Evolutionary conservation across 2,329 filamentous ascomycete species (phyloP).

Genomic region (Stachybotrys elegans): DNA sequence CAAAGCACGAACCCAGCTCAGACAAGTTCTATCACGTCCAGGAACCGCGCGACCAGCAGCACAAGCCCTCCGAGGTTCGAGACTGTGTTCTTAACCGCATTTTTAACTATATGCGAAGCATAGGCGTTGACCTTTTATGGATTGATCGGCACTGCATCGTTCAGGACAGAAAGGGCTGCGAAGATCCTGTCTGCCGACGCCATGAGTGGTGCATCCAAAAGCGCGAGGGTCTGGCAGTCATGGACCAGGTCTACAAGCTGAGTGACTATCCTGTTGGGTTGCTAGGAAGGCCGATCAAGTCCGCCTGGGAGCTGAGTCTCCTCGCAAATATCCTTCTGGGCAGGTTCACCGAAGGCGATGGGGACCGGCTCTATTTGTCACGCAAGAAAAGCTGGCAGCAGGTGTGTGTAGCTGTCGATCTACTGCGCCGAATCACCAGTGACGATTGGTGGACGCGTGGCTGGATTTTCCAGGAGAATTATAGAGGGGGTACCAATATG

Average conservation of each 20-base stretch:
- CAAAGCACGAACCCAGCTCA: slow-evolving; percentile 9
- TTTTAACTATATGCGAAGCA: slow-evolving; percentile 16
- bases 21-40: slow-evolving; percentile 10
- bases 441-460: slow-evolving; percentile 17
- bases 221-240: slow-evolving; percentile 19
- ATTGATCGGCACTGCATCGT: slow-evolving; percentile 22
- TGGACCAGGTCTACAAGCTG: slow-evolving; percentile 25
- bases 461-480: too few species aligned
- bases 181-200: slow-evolving; percentile 10
- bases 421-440: slow-evolving; percentile 14
- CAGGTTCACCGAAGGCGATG: slow-evolving; percentile 8
- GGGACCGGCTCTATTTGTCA: slow-evolving; percentile 8
- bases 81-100: slow-evolving; percentile 18
- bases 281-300: slow-evolving; percentile 14
- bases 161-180: slow-evolving; percentile 14
- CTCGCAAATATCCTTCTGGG: slow-evolving; percentile 14
- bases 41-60: slow-evolving; percentile 4
- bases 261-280: slow-evolving; percentile 24
- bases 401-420: too few species aligned
- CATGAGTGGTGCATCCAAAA: slow-evolving; percentile 16
- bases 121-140: slow-evolving; percentile 17
- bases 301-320: slow-evolving; percentile 10
- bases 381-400: not conserved
- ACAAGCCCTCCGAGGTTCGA: slow-evolving; percentile 15
- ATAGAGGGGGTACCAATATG: too few species aligned